phyloP scores from a whole-genome alignment of 129 eudicot genomes.

The Tagetes erecta region DNA sequence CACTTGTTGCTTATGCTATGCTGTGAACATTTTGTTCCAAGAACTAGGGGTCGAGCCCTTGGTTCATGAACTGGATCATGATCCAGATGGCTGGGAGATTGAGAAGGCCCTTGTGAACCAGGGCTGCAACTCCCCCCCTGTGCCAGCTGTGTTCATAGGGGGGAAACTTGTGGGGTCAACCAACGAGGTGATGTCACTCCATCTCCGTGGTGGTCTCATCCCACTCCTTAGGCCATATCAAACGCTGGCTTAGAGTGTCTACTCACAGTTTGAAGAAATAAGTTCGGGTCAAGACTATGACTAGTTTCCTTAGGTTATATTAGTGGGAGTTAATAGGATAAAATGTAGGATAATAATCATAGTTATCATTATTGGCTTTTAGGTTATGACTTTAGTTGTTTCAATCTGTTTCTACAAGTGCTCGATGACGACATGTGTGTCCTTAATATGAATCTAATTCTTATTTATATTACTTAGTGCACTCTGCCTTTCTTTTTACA shows the following conservation, averaged over 20 bases:
- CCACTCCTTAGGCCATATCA: constrained; percentile 66
- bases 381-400: constrained; percentile 31
- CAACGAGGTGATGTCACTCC: constrained; percentile 92
- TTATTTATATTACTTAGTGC: constrained; percentile 29
- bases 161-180: constrained; percentile 81
- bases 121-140: constrained; percentile 53
- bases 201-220: constrained; percentile 70
- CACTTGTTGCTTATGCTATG: constrained; percentile 71
- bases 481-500: constrained; percentile 2
- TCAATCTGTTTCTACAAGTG: constrained; percentile 28
- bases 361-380: constrained; percentile 26
- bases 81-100: constrained; percentile 64
- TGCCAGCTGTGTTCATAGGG: constrained; percentile 67
- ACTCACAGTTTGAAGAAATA: constrained; percentile 34
- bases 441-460: constrained; percentile 30
- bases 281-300: constrained; percentile 36
- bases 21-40: constrained; percentile 63
- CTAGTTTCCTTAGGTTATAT: constrained; percentile 24
- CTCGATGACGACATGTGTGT: constrained; percentile 29
- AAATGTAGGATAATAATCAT: constrained; percentile 20
- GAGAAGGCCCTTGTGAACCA: constrained; percentile 63
- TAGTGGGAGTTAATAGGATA: constrained; percentile 18
- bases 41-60: constrained; percentile 52
- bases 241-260: constrained; percentile 25
- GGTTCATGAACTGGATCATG: constrained; percentile 59